Base-by-base conservation (phyloP, 1,284 basidiomycete genomes). In the Trichosporon sp. region DNA sequence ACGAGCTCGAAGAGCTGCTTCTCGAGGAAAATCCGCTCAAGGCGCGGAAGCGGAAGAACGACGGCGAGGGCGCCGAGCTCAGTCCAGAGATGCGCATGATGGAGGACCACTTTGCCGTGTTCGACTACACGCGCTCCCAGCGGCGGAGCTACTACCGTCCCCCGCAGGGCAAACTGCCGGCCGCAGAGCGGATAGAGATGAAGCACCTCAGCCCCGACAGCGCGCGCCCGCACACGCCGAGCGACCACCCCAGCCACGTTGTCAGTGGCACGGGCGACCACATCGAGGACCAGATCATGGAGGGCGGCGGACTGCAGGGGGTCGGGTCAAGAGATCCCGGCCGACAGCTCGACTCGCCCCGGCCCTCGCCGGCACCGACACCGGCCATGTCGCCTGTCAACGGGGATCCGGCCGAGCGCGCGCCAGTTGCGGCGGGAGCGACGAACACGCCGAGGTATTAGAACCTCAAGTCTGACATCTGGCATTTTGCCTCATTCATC, bases 1-100 rank as follows among this genome's bases (percentile, higher is more conserved):
- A 98, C 81, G 96, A 99, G 84, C 85, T 99, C 40, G 96, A 99
- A 80, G 96, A 99, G 85, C 86, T 99, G 51, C 83, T 99, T 43
- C 85, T 99, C 10, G 96, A 98, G 84, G 96, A 98, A 81, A 98
- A 99, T 80, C 96, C 96, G 65, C 86, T 98, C 68, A 98, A 98
- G 83, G 95, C 96, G 12, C 91, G 94, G 78, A 91, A 93, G 75
- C 88, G 96, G 68, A 97, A 96, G 82, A 91, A 90, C 5, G 92
- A 92, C 73, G 91, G 95, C 73, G 95, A 98, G 81, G 82, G 92
- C 6, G 91, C 92, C 75, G 90, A 90, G 67, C 85, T 98, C 70
- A 92, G 91, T 70, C 89, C 90, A 0, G 96, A 98, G 83, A 94
- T 96, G 92, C 87, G 92, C 70, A 91, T 95, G 85, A 97, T 98